Evolutionary conservation across 805 yeast species (phyloP).

Genomic region (Torulaspora maleeae): DNA sequence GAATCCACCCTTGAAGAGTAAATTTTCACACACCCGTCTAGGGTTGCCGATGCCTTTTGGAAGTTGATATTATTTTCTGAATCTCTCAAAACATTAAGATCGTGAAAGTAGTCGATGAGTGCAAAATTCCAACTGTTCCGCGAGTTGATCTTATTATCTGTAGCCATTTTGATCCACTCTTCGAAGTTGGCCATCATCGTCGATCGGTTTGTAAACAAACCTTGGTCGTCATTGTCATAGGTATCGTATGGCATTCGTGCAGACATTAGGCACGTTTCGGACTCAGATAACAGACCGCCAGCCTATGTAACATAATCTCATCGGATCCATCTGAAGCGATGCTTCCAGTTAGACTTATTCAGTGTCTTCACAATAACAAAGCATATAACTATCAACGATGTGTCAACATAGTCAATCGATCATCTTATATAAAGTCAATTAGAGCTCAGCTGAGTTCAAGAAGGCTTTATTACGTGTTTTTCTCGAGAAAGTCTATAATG

Average conservation of each 20-base stretch:
- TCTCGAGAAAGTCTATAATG: too few species aligned
- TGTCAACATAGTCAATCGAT: not conserved
- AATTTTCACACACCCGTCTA: slow-evolving; percentile 92
- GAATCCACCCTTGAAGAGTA: slow-evolving; percentile 89
- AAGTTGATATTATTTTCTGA: slow-evolving; percentile 77
- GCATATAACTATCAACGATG: not conserved
- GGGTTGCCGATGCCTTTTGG: slow-evolving; percentile 83
- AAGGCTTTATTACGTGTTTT: too few species aligned
- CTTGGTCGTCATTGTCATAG: slow-evolving; percentile 24
- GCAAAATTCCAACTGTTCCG: slow-evolving; percentile 88
- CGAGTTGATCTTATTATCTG: slow-evolving; percentile 78
- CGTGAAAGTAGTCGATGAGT: slow-evolving; percentile 86
- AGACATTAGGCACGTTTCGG: slow-evolving; percentile 14
- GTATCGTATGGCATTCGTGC: slow-evolving; percentile 18
- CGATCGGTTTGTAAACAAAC: slow-evolving; percentile 35
- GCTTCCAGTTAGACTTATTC: not conserved
- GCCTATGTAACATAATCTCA: too few species aligned
- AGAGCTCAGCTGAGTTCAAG: not conserved
- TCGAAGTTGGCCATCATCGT: slow-evolving; percentile 57
- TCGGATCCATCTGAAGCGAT: not conserved
- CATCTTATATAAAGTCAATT: not conserved
- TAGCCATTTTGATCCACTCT: slow-evolving; percentile 77
- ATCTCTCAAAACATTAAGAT: slow-evolving; percentile 66
- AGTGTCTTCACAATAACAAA: not conserved
- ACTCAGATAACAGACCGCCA: not conserved